Conservation (phyloP, 2,329 filamentous ascomycete genomes). For the Erysiphe pulchra region DNA sequence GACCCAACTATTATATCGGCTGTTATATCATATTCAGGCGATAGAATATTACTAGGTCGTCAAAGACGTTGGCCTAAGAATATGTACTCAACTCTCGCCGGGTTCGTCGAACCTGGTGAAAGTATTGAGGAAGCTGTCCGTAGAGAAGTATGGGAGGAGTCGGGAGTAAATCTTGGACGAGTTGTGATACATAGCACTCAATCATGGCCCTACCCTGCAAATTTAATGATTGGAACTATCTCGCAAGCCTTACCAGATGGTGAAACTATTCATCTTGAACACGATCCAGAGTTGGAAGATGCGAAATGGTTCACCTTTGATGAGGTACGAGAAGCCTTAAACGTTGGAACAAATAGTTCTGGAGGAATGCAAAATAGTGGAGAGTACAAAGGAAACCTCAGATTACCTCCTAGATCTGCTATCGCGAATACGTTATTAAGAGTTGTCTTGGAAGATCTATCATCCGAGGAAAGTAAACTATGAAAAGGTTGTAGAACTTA, state of each 20-base stretch:
- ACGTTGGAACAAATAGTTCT: conserved; percentile 37
- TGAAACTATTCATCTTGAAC: conserved; percentile 56
- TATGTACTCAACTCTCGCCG: conserved; percentile 77
- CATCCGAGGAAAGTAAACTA: background rate
- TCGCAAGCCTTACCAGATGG: conserved; percentile 60
- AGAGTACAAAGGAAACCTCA: conserved; percentile 52
- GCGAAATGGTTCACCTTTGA: conserved; percentile 72
- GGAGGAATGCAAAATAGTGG: conserved; percentile 35
- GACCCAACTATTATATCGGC: conserved; percentile 79
- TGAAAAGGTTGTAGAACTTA: background rate
- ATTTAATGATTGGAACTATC: conserved; percentile 68
- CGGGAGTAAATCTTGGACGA: conserved; percentile 47
- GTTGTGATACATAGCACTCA: conserved; percentile 67
- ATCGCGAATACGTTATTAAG: conserved; percentile 77
- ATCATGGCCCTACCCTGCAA: conserved; percentile 70
- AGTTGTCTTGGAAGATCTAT: conserved; percentile 43
- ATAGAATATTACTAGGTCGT: conserved; percentile 46
- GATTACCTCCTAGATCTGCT: conserved; percentile 62
- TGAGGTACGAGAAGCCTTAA: conserved; percentile 53
- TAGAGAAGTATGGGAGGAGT: conserved; percentile 69
- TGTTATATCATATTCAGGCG: conserved; percentile 56
- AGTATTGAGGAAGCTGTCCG: conserved; percentile 65
- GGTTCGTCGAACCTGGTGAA: conserved; percentile 68
- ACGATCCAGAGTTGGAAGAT: conserved; percentile 77
- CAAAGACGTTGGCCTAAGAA: conserved; percentile 58